Conservation (phyloP, 495 filamentous ascomycete species). For the Parathielavia hyrcaniae region DNA sequence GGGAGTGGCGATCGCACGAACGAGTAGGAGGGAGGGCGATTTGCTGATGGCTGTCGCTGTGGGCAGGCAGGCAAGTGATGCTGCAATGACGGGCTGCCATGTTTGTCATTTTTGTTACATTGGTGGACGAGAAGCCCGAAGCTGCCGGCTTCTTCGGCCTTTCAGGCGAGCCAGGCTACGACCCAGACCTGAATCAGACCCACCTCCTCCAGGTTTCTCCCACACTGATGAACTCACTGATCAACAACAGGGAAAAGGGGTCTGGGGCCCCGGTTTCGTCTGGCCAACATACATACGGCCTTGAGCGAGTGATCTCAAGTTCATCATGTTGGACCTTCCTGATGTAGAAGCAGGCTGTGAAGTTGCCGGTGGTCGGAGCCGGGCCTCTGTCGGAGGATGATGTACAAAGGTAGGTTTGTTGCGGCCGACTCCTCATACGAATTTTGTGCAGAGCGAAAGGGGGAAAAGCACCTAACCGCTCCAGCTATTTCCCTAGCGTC, state of each 20-base stretch:
- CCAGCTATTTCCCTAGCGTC: too few relatives aligned
- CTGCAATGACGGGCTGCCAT: background rate
- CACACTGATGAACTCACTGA: too few relatives aligned
- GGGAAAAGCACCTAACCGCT: too few relatives aligned
- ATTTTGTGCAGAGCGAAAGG: too few relatives aligned
- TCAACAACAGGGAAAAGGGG: background rate
- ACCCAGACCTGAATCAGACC: too few relatives aligned
- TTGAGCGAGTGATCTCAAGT: too few relatives aligned
- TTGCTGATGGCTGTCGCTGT: background rate
- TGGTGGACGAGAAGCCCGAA: too few relatives aligned
- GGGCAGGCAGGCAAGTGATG: background rate
- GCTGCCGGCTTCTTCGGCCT: background rate
- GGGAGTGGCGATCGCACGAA: background rate
- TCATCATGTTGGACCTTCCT: slow-evolving; percentile 1
- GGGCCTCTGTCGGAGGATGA: background rate
- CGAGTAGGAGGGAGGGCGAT: background rate
- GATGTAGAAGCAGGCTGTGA: background rate
- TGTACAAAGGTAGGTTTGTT: background rate
- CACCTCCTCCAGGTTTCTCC: too few relatives aligned
- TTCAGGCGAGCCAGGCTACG: background rate
- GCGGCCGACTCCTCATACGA: too few relatives aligned
- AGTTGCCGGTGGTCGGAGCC: background rate
- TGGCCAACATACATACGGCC: background rate
- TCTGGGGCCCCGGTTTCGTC: slow-evolving; percentile 8
- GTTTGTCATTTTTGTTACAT: too few relatives aligned